Evolutionary conservation across 805 yeast genomes (phyloP), one percentile per base, ranked within the genome.

Genomic region (Saccharomycopsis guyanensis): DNA sequence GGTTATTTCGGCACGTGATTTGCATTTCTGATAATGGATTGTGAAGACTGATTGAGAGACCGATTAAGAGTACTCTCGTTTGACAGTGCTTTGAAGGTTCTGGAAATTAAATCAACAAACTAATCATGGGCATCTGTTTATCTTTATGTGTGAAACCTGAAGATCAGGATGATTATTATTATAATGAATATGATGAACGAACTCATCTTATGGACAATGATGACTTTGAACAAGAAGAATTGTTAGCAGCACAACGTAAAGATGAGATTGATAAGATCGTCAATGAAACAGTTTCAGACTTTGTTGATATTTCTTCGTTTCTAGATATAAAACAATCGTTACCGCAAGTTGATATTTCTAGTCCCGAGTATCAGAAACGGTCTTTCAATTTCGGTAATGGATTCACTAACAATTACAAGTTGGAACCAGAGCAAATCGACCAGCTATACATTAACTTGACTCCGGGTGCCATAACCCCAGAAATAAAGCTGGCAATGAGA

Each of bases 311-410:
- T 10, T 37, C 42, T 5, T 15, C 39, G 10, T 46, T 46, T 29
- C 12, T 38, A 12, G 38, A 41, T 15, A 42, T 46, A 12, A 19
- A 37, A 15, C 13, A 22, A 16, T 46, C 50, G 8, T 19, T 42
- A 5, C 50, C 50, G 10, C 24, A 12, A 7, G 27, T 13, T 5
- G 50, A 42, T 7, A 13, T 25, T 20, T 5, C 10, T 8, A n/a
- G 16, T 3, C 24, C 23, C 6, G 42, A 42, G 5, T 12, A 10
- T 23, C 37, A 36, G 23, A 42, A 46, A 29, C 33, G 38, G 8
- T 27, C 36, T 4, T 46, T 46, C 24, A n/a, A 31, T 19, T 42
- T 46, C n/a, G 50, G 50, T 15, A 46, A 46, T 33, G 50, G 50
- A n/a, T 33, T 46, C 36, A 13, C 22, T 4, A 42, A 46, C 22